These are phyloP conservation scores for Butyriboletus loyo DNA, from an alignment of 768 basidiomycete species.

Conservation along the genomic window DNA sequence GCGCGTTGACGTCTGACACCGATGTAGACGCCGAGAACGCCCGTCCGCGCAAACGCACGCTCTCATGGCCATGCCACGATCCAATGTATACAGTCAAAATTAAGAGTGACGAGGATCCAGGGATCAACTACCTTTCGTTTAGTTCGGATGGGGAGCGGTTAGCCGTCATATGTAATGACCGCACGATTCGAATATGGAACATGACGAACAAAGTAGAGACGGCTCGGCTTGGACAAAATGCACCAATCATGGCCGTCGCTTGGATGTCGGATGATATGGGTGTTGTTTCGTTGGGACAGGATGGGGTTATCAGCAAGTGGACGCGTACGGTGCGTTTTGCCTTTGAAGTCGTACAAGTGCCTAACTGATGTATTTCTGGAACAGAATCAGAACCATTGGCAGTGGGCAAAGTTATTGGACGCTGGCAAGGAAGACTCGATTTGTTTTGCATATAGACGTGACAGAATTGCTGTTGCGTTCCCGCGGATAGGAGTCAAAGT, in stretches of 20 bases:
- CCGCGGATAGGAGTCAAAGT: constrained; percentile 58
- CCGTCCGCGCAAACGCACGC: constrained; percentile 34
- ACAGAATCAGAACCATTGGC: constrained; percentile 51
- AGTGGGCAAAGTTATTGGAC: constrained; percentile 54
- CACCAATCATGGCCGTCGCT: constrained; percentile 44
- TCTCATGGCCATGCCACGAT: constrained; percentile 49
- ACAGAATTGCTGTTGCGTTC: constrained; percentile 61
- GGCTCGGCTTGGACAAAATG: constrained; percentile 53
- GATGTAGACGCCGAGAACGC: constrained; percentile 25
- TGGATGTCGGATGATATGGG: constrained; percentile 63
- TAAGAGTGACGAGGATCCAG: constrained; percentile 45
- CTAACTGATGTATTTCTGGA: neutral
- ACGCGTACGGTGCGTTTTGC: constrained; percentile 45
- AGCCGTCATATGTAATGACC: constrained; percentile 60
- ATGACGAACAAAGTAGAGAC: constrained; percentile 47
- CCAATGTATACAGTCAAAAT: constrained; percentile 37
- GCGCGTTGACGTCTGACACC: constrained; percentile 29
- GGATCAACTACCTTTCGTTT: constrained; percentile 48
- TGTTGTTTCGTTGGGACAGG: constrained; percentile 53
- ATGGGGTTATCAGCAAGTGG: constrained; percentile 61
- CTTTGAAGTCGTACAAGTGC: neutral
- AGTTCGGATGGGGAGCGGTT: constrained; percentile 53
- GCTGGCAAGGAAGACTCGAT: constrained; percentile 45
- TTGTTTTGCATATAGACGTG: constrained; percentile 54
- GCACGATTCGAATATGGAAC: constrained; percentile 63